Evolutionary conservation across 371 early-diverging fungal species (phyloP).

Genomic region (Haplosporangium sp.): DNA sequence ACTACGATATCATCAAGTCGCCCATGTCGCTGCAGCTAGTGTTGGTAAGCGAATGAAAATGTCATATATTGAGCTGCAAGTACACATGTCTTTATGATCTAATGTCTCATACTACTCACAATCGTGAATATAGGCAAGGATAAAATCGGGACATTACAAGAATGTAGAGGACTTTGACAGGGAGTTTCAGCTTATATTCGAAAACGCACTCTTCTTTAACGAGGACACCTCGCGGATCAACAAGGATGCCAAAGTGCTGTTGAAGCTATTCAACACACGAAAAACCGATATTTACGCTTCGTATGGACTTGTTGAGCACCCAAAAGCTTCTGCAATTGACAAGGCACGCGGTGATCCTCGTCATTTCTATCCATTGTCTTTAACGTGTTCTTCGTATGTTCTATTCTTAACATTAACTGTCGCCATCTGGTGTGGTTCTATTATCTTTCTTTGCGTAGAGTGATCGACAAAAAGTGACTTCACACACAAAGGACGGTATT

Average conservation of each 20-base stretch:
- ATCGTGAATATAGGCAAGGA: constrained; percentile 55
- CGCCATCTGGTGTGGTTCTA: no score
- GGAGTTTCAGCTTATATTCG: constrained; percentile 76
- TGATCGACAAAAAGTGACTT: constrained; percentile 54
- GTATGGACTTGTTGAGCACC: constrained; percentile 55
- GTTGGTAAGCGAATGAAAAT: constrained; percentile 53
- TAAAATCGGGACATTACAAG: constrained; percentile 65
- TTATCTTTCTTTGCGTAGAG: constrained; percentile 14
- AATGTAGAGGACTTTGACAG: constrained; percentile 72
- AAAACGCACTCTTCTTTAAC: constrained; percentile 82
- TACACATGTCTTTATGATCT: no score
- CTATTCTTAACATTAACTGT: no score
- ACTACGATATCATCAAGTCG: constrained; percentile 85
- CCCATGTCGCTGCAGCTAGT: constrained; percentile 86
- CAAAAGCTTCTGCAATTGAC: constrained; percentile 26
- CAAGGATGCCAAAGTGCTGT: constrained; percentile 71
- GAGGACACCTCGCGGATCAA: constrained; percentile 78
- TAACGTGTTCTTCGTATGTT: neutral
- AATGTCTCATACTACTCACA: no score
- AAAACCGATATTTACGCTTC: constrained; percentile 53
- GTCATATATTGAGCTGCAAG: no score
- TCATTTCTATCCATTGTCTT: neutral
- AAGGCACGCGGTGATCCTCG: constrained; percentile 19
- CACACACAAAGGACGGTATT: constrained; percentile 49
- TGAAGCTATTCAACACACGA: constrained; percentile 52